Percentiles rank a stretch among this genome's conserved stretches.
These are phyloP conservation scores for Lonicera japonica DNA, from an alignment of 129 eudicot genomes.

Conservation along the genomic window DNA sequence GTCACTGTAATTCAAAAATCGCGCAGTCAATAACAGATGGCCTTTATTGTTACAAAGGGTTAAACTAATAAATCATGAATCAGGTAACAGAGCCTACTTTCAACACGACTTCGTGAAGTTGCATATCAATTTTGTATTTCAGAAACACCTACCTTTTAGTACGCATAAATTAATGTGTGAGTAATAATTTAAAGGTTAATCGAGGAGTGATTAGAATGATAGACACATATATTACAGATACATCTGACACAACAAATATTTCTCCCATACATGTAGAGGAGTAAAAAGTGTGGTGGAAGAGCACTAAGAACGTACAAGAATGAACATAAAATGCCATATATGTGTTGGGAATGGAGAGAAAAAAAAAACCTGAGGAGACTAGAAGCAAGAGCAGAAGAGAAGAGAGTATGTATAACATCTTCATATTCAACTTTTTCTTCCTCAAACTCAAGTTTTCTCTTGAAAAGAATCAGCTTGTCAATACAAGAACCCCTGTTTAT, in stretches of 20 bases:
- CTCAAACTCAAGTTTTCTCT: not conserved
- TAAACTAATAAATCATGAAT: too few relatives aligned
- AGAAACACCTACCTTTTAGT: too few relatives aligned
- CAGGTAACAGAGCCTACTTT: too few relatives aligned
- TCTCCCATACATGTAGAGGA: not conserved
- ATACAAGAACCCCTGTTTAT: not conserved
- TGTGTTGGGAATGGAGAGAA: not conserved
- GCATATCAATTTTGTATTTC: too few relatives aligned
- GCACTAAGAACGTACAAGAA: not conserved
- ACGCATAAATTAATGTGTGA: too few relatives aligned
- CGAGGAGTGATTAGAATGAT: too few relatives aligned
- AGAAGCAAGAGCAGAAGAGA: not conserved
- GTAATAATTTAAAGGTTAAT: too few relatives aligned
- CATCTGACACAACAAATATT: not conserved
- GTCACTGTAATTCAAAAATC: too few relatives aligned
- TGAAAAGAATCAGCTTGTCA: not conserved
- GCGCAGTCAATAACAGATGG: too few relatives aligned
- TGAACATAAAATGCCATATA: not conserved
- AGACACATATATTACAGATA: too few relatives aligned
- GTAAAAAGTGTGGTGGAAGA: not conserved
- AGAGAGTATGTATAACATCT: not conserved
- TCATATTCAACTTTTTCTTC: not conserved
- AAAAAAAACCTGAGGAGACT: not conserved
- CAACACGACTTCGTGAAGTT: too few relatives aligned
- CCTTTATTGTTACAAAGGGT: too few relatives aligned